Evolutionary conservation across 192 early-diverging fungal genomes (phyloP).

Genomic region (Lobosporangium transversale): DNA sequence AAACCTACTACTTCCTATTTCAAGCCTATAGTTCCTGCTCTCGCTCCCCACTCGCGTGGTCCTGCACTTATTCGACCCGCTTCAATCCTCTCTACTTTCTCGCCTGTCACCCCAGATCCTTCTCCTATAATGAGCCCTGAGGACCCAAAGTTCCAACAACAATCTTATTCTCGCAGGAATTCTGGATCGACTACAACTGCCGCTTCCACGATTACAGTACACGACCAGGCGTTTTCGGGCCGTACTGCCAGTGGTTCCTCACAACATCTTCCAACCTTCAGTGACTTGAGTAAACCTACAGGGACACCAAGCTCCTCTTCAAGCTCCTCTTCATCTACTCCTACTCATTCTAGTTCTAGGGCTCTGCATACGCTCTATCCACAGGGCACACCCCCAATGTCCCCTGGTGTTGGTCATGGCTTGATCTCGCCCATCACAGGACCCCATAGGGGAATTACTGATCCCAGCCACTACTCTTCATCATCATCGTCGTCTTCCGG

Average conservation of each 20-base stretch:
- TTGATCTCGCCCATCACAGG: constrained; percentile 33
- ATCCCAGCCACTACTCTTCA: constrained; percentile 46
- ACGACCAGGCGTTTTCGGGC: not conserved
- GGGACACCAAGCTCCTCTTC: not conserved
- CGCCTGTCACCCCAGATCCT: constrained; percentile 16
- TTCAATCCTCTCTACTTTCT: not conserved
- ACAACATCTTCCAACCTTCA: constrained; percentile 36
- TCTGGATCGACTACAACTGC: constrained; percentile 6
- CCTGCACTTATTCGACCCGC: not conserved
- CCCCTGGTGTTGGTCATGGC: constrained; percentile 33
- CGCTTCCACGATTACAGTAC: not conserved
- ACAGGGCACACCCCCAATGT: constrained; percentile 46
- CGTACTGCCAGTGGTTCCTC: not conserved
- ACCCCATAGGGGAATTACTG: constrained; percentile 41
- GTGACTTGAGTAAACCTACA: constrained; percentile 17
- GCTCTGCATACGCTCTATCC: constrained; percentile 27
- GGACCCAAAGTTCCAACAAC: constrained; percentile 25
- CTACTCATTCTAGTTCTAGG: constrained; percentile 15
- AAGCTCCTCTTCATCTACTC: no score
- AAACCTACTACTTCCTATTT: constrained; percentile 12
- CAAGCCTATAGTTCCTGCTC: constrained; percentile 30
- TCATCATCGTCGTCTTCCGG: constrained; percentile 27
- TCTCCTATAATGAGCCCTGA: constrained; percentile 45
- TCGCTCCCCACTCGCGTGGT: constrained; percentile 27
- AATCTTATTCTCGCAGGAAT: not conserved